Evolutionary conservation across 208 protist species (phyloP), one percentile per base, ranked within the genome.

Genomic region (Trypanosoma cruzi): DNA sequence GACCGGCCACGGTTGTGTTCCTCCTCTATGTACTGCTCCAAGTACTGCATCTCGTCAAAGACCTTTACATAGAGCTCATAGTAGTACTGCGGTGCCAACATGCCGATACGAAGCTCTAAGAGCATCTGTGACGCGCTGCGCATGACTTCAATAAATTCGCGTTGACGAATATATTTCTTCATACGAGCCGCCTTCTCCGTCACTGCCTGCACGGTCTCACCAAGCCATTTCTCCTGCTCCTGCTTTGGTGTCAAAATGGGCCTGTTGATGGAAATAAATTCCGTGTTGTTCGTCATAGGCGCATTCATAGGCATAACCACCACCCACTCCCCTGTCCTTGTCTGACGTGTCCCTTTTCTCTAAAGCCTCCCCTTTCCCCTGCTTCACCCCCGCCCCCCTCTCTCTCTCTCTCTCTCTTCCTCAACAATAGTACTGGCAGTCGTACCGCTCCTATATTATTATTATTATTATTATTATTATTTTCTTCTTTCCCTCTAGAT

Each of bases 41-140:
- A 79, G 49, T 88, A 59, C 29, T 93, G 79, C 56, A 99, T 71
- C 72, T 98, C 84, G 64, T 98, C 91, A 64, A 96, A 98, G 3
- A 97, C 93, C 31, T 80, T 85, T 73, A 99, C 93, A 80, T 98
- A 99, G 0, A 99, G 88, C 65, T 98, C 95, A 80, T 99, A 99
- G 82, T 99, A 99, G 70, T 94, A 90, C 72, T 99, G 98, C 44
- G 98, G 98, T 16, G 95, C 86, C 6, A 99, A 86, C 18, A 94
- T 22, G 24, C 81, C 86, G 1, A 96, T 99, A 63, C 97, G 82
- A 10, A 99, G 88, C 82, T 99, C 98, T 18, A 77, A 82, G 16
- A 99, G 85, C 89, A 99, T 97, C 44, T 86, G 81, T 4, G 85
- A 80, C 3, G 90, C 80, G 65, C 91, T 85, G 57, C 97, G 92